A percentile compares a stretch with the other conserved stretches of the same genome.
Conservation (phyloP, 1,284 basidiomycete genomes). For the Cerrena zonata region DNA sequence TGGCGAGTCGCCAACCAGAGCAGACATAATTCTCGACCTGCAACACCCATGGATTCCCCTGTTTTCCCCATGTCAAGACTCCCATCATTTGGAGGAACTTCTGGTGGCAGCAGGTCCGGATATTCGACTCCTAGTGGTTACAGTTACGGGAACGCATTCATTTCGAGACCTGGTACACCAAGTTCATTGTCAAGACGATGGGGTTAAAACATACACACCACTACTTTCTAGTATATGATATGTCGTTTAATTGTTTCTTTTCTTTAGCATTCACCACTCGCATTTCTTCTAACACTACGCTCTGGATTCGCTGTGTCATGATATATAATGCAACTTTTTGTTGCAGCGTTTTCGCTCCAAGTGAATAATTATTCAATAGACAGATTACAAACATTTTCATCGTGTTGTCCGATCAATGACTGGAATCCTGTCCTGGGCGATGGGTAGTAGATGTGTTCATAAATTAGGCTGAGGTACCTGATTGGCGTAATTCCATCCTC, state of each 20-base stretch:
- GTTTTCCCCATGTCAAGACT: slow-evolving; percentile 22
- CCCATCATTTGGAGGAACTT: slow-evolving; percentile 2
- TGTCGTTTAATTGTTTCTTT: not conserved
- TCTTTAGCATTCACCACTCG: not conserved
- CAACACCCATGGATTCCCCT: slow-evolving; percentile 53
- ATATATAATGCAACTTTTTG: not conserved
- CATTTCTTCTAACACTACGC: not conserved
- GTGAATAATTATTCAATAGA: too few relatives aligned
- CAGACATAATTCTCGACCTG: slow-evolving; percentile 55
- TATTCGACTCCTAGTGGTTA: slow-evolving; percentile 13
- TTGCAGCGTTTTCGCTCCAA: too few relatives aligned
- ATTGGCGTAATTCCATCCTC: too few relatives aligned
- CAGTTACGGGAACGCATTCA: slow-evolving; percentile 26
- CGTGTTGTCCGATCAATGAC: too few relatives aligned
- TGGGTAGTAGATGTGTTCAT: too few relatives aligned
- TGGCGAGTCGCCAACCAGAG: slow-evolving; percentile 55
- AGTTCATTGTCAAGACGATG: slow-evolving; percentile 35
- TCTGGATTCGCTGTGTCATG: not conserved
- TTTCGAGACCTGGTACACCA: slow-evolving; percentile 63
- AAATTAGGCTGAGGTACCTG: too few relatives aligned
- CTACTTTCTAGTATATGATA: too few relatives aligned
- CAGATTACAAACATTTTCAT: too few relatives aligned
- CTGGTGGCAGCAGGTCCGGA: slow-evolving; percentile 39
- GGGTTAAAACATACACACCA: not conserved
- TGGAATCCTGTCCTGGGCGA: too few relatives aligned